Base-by-base conservation (phyloP, 495 filamentous ascomycete genomes). In the Aspergillus egyptiacus region DNA sequence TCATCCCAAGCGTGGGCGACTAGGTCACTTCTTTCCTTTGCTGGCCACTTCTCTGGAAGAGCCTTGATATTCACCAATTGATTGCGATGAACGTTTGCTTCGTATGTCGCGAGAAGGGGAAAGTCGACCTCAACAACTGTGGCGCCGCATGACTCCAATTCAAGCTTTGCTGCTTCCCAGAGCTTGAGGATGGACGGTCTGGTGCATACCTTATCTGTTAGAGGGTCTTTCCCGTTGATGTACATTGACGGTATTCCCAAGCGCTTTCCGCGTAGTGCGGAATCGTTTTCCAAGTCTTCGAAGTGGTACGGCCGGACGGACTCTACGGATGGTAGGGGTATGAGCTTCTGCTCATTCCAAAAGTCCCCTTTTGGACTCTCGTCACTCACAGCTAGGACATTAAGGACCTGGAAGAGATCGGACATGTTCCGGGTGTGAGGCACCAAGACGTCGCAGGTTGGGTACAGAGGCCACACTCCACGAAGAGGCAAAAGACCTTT, bases 1-100 rank as follows among this genome's bases (percentile, higher is more conserved):
- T 69, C 64, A 41, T 67, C 66, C 64, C 66, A 69, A 7, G 61
- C 56, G 35, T 67, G 62, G 0, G 64, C 55, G 10, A 67, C 57
- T 9, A 69, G 55, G 23, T 69, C 58, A 31, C 64, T 56, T 52
- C 64, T 54, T 44, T 69, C 66, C 33, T 63, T 56, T n/a, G 46
- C 55, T 4, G 50, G 40, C 65, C 65, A 68, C 20, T 57, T 58
- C 3, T 63, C 61, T 34, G 63, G 65, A 11, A 68, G 58, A 22
- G 52, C 58, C n/a, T 54, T 53, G 24, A 68, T 51, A 3, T 62
- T 66, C 20, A 66, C 63, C 0, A 68, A 50, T 33, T 65, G 55
- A 14, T 63, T 63, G 9, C 43, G 50, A 15, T 48, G 46, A 13
- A 64, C 58, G 4, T 62, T 62, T 6, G 59, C 51, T 50, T 68